Evolutionary conservation across 192 early-diverging fungal species (phyloP).

Genomic region (Anaeromyces robustus): DNA sequence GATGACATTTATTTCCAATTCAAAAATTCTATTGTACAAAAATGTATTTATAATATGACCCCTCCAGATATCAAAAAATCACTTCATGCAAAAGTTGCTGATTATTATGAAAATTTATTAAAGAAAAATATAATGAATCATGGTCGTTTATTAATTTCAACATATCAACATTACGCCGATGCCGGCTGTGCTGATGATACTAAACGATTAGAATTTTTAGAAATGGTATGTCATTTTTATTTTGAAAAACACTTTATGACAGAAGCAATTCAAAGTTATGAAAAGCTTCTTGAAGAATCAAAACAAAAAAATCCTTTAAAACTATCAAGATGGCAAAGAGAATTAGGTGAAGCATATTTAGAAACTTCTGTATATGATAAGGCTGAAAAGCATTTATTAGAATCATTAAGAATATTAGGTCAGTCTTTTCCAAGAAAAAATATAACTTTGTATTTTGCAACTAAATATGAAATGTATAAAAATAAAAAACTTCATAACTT

Average conservation of each 20-base stretch:
- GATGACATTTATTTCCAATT: constrained; percentile 8
- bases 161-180: constrained; percentile 26
- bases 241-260: constrained; percentile 17
- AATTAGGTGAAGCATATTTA: constrained; percentile 29
- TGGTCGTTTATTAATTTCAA: constrained; percentile 12
- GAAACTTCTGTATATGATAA: constrained; percentile 7
- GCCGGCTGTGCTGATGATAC: constrained; percentile 12
- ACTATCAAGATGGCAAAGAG: constrained; percentile 21
- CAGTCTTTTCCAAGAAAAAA: constrained; percentile 9
- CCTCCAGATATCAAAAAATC: constrained; percentile 15
- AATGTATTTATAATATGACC: constrained; percentile 26
- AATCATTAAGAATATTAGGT: constrained; percentile 14
- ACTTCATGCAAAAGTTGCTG: constrained; percentile 29
- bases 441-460: constrained; percentile 9
- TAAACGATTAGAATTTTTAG: constrained; percentile 24
- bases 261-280: constrained; percentile 27
- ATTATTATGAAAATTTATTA: constrained; percentile 23
- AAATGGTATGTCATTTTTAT: constrained; percentile 17
- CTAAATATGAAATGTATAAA: constrained; percentile 7
- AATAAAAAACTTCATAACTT: constrained; percentile 1
- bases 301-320: constrained; percentile 5
- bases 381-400: constrained; percentile 14
- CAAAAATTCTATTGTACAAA: constrained; percentile 30
- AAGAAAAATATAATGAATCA: constrained; percentile 12
- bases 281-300: constrained; percentile 11